Evolutionary conservation across 805 yeast genomes (phyloP), one percentile per base, ranked within the genome.

Genomic region (Maudiozyma serrabonitensis): DNA sequence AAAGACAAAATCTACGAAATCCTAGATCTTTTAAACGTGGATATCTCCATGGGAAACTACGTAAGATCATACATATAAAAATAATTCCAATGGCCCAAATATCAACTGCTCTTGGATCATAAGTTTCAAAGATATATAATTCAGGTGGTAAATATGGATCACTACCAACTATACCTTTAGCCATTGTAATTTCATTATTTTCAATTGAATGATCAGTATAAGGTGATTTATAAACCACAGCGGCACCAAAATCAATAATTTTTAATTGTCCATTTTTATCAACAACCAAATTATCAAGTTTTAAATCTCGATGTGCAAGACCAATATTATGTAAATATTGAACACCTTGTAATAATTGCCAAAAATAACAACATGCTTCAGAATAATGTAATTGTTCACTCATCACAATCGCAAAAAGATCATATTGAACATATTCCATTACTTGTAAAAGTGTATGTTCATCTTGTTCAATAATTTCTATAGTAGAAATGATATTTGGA

Each of bases 121-220:
- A 88, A 52, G 82, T 81, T 56, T 79, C 75, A 63, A 85, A 84
- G 8, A 87, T 84, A 53, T 87, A 78, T 4, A 86, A 95, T 64
- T 89, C 97, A 0, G 97, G 97, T 1, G 96, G 91, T 64, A 89
- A 69, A 65, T 85, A 84, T 31, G 97, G 90, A 69, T 87, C 95
- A 13, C 90, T 82, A 1, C 95, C 95, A 42, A 87, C 95, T 48
- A 87, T 83, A 5, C 95, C 95, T 19, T 32, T 32, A 15, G 49
- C 41, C 49, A 41, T 41, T 7, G 40, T 18, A 4, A 46, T 28
- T 26, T 82, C 67, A 5, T 77, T 80, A 28, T 28, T 28, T 28
- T 11, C 32, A 35, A 21, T 4, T 21, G 23, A 21, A 21, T 35
- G 16, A n/a, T 35, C 38, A 6, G 18, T 35, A 60, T 85, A 87